Evolutionary conservation across 2,329 filamentous ascomycete species (phyloP).

Genomic region (Monilinia fructigena): DNA sequence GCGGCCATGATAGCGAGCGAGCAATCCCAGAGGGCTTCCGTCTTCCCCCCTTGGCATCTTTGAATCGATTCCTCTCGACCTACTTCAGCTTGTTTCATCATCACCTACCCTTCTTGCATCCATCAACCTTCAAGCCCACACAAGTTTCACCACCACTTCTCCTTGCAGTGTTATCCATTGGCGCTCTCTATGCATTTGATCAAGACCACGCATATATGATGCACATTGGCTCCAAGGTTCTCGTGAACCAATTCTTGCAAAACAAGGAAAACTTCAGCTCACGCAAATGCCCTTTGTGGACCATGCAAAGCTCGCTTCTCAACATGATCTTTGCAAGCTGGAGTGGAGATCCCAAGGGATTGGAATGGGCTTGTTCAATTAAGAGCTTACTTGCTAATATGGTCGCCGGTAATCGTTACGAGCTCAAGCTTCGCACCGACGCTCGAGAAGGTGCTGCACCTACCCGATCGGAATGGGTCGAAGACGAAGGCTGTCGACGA

Average conservation of each 20-base stretch:
- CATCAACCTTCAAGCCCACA: slow-evolving; percentile 81
- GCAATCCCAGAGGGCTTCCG: slow-evolving; percentile 87
- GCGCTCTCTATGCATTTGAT: slow-evolving; percentile 93
- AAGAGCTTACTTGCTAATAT: slow-evolving; percentile 98
- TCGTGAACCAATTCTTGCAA: slow-evolving; percentile 94
- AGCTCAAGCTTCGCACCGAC: slow-evolving; percentile 89
- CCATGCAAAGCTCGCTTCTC: slow-evolving; percentile 92
- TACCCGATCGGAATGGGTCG: slow-evolving; percentile 86
- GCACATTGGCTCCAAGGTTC: slow-evolving; percentile 94
- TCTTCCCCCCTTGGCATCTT: slow-evolving; percentile 72
- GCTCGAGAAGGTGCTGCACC: slow-evolving; percentile 75
- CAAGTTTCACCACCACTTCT: slow-evolving; percentile 78
- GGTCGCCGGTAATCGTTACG: slow-evolving; percentile 96
- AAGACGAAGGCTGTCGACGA: slow-evolving; percentile 92
- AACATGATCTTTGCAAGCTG: slow-evolving; percentile 99
- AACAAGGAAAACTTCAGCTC: slow-evolving; percentile 99
- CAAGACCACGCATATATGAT: slow-evolving; percentile 96
- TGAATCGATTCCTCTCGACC: slow-evolving; percentile 91
- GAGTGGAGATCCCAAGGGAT: slow-evolving; percentile 95
- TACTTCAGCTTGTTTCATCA: slow-evolving; percentile 98
- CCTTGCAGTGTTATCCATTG: slow-evolving; percentile 88
- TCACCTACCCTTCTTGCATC: slow-evolving; percentile 92
- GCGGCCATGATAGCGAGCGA: slow-evolving; percentile 74
- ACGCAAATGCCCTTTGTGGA: slow-evolving; percentile 94
- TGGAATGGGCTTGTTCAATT: slow-evolving; percentile 98